These are phyloP conservation scores for Yamadazyma ubonensis DNA, from an alignment of 805 yeast genomes.

Conservation along the genomic window DNA sequence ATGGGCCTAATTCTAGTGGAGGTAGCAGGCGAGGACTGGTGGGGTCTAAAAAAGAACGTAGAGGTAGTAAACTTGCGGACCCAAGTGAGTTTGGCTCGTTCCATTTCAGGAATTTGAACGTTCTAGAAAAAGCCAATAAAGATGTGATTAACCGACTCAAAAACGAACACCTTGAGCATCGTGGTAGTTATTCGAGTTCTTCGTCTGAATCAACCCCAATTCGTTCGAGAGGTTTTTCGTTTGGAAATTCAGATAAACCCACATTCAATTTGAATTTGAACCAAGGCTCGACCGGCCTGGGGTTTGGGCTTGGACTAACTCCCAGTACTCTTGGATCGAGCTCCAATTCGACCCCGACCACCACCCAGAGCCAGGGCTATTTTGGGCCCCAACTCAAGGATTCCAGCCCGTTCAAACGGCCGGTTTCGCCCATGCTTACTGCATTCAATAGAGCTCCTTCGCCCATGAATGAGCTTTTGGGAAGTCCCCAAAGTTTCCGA, in stretches of 20 bases:
- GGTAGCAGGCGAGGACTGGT: constrained; percentile 16
- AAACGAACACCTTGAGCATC: constrained; percentile 72
- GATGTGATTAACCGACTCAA: constrained; percentile 87
- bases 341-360: constrained; percentile 4
- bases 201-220: constrained; percentile 45
- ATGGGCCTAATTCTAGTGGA: constrained; percentile 2
- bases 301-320: constrained; percentile 1
- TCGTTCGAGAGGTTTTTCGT: constrained; percentile 38
- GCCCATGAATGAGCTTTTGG: constrained; percentile 16
- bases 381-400: constrained; percentile 16
- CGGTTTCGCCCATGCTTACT: constrained; percentile 41
- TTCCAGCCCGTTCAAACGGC: constrained; percentile 44
- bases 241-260: constrained; percentile 14
- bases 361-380: constrained; percentile 7
- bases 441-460: constrained; percentile 16
- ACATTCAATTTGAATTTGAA: constrained; percentile 17
- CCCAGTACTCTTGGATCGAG: constrained; percentile 4
- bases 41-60: constrained; percentile 49
- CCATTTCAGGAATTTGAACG: constrained; percentile 83
- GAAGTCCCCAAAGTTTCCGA: constrained; percentile 17
- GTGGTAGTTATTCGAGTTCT: constrained; percentile 48
- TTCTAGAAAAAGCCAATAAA: constrained; percentile 89
- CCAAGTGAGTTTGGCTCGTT: constrained; percentile 88
- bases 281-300: constrained; percentile 5
- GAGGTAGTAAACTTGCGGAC: constrained; percentile 72